Evolutionary conservation across 306 rosid genomes (phyloP).

Genomic region (Pueraria montana): DNA sequence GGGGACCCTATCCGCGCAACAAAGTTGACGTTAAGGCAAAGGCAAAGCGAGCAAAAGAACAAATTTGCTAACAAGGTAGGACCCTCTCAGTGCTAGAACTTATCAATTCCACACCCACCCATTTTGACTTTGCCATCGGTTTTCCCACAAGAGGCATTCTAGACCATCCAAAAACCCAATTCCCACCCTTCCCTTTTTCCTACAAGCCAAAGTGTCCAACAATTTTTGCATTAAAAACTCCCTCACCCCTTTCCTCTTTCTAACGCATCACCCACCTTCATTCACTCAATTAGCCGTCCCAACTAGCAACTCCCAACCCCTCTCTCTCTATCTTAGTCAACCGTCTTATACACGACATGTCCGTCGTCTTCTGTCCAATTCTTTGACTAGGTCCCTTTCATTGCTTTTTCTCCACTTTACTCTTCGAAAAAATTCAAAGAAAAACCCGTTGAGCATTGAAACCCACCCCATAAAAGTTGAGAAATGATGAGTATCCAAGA

Average conservation of each 20-base stretch:
- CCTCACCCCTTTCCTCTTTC: background rate
- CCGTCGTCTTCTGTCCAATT: constrained; percentile 73
- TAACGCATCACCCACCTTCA: constrained; percentile 28
- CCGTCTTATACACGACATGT: constrained; percentile 72
- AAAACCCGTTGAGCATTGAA: constrained; percentile 39
- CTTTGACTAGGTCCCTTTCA: constrained; percentile 75
- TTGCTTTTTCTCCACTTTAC: constrained; percentile 50
- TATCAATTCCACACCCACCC: constrained; percentile 75
- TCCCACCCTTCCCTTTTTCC: constrained; percentile 53
- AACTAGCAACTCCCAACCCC: constrained; percentile 51
- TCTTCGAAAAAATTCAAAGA: constrained; percentile 30
- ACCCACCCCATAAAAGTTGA: constrained; percentile 30
- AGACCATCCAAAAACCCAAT: constrained; percentile 41
- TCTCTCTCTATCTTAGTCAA: constrained; percentile 64
- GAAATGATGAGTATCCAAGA: constrained; percentile 60
- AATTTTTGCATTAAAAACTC: constrained; percentile 48
- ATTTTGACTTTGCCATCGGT: constrained; percentile 66
- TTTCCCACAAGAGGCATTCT: constrained; percentile 49
- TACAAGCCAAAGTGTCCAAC: constrained; percentile 49
- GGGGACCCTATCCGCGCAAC: constrained; percentile 47
- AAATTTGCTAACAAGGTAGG: constrained; percentile 53
- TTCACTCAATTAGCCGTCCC: constrained; percentile 58
- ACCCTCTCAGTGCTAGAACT: constrained; percentile 43
- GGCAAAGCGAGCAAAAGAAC: constrained; percentile 58
- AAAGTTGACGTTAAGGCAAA: constrained; percentile 81